phyloP scores from a whole-genome alignment of 768 basidiomycete genomes.

The Leccinum rimulosum region DNA sequence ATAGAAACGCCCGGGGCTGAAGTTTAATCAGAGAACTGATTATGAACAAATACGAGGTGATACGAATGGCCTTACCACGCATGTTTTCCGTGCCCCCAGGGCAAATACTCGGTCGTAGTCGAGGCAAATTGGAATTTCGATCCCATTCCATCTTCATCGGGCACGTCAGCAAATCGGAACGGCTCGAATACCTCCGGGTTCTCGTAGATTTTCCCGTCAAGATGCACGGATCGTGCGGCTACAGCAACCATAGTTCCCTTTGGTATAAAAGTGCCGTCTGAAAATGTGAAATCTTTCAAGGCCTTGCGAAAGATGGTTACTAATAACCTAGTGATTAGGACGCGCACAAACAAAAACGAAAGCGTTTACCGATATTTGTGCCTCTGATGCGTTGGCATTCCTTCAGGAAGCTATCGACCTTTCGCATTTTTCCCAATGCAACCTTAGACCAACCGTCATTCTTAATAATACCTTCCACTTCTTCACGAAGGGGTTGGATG shows the following conservation, averaged over 20 bases:
- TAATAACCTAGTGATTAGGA: background rate
- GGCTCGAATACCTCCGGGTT: slow-evolving; percentile 21
- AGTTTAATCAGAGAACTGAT: too few relatives aligned
- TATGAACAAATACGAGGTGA: background rate
- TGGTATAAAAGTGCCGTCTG: slow-evolving; percentile 39
- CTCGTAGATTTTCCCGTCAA: slow-evolving; percentile 24
- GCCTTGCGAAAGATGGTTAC: slow-evolving; percentile 21
- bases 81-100: slow-evolving; percentile 35
- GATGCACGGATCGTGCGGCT: slow-evolving; percentile 20
- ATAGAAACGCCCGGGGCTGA: slow-evolving; percentile 19
- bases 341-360: slow-evolving; percentile 17
- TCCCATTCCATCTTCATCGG: slow-evolving; percentile 31
- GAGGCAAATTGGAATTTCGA: slow-evolving; percentile 35
- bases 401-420: slow-evolving; percentile 38
- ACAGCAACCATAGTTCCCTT: slow-evolving; percentile 29
- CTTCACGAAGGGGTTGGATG: background rate
- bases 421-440: slow-evolving; percentile 30
- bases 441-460: background rate
- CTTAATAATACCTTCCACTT: background rate
- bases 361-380: slow-evolving; percentile 20
- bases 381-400: background rate
- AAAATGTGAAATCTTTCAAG: slow-evolving; percentile 34
- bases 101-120: slow-evolving; percentile 30
- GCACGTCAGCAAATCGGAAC: slow-evolving; percentile 18
- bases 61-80: slow-evolving; percentile 6